Evolutionary conservation across 2,329 filamentous ascomycete genomes (phyloP), one percentile per base, ranked within the genome.

Genomic region (Cercospora nicotianae): DNA sequence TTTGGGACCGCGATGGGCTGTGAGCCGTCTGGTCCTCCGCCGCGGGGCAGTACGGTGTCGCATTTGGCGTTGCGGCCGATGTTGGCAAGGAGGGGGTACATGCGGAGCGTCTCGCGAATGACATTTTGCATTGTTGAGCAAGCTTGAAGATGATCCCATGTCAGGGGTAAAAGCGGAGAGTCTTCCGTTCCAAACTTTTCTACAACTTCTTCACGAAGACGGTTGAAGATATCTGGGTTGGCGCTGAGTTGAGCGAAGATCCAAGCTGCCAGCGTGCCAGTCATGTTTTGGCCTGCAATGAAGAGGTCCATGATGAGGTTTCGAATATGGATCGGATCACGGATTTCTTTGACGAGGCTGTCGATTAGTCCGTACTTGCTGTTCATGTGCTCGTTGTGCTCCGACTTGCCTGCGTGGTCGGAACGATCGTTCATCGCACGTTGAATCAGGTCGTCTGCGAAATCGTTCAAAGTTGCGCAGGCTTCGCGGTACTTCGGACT

Each of bases 201-300:
- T 1, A 72, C 58, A 9, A 78, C 65, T 60, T 73, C 75, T 26
- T 45, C 45, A 3, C 75, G 73, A 2, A 78, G 69, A 28, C 73
- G 73, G 1, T 64, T 53, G 33, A 72, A 77, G 8, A 75, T 70
- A 5, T 70, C 68, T 1, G 72, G 75, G 20, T 74, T 69, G 6
- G 70, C 73, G 4, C 73, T 73, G 3, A 79, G 64, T 30, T 72
- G 70, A 48, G 75, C 80, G 63, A 80, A 72, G 31, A 79, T 55
- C 71, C 79, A 73, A 53, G 70, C 75, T n/a, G 87, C 75, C 9
- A 84, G 79, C 58, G 80, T 81, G 0, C 85, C 86, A 0, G 85
- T 87, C 0, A 86, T 88, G 70, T 89, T 87, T 16, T 86, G 80
- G 1, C 86, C 87, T 0, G 85, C 87, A 0, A 87, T 71, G 57